Percentiles rank a stretch among this genome's conserved stretches.
These are phyloP conservation scores for Perkinsus marinus DNA, from an alignment of 169 alveolate species.

Conservation along the genomic window DNA sequence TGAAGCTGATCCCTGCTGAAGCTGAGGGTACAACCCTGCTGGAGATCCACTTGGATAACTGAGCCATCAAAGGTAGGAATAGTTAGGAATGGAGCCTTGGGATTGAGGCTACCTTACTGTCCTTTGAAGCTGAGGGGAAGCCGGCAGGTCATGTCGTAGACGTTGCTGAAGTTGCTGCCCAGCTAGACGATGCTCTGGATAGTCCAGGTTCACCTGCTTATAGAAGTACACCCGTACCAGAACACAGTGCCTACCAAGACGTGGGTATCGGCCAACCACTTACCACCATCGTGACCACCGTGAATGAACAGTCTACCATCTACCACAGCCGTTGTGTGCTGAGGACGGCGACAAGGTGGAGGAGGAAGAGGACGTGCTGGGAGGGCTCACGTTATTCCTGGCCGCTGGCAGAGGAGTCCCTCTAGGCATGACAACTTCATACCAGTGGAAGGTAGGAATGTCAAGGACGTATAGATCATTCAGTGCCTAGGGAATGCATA, in stretches of 20 bases:
- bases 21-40: background rate
- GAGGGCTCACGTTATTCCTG: background rate
- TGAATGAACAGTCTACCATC: slow-evolving; percentile 30
- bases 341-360: background rate
- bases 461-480: slow-evolving; percentile 40
- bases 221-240: background rate
- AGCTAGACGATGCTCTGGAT: background rate
- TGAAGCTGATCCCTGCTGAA: background rate
- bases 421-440: slow-evolving; percentile 22
- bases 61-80: background rate
- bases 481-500: slow-evolving; percentile 13
- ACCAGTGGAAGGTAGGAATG: slow-evolving; percentile 20
- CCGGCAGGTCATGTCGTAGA: background rate
- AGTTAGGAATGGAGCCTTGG: no score
- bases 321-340: slow-evolving; percentile 24
- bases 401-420: background rate
- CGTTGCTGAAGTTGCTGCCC: background rate
- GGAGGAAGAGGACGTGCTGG: background rate
- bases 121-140: background rate
- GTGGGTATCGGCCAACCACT: slow-evolving; percentile 48
- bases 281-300: slow-evolving; percentile 53
- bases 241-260: slow-evolving; percentile 1
- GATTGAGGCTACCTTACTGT: background rate
- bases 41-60: background rate
- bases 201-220: background rate